Evolutionary conservation across 805 yeast genomes (phyloP), one percentile per base, ranked within the genome.

Genomic region (Candida suzukii): DNA sequence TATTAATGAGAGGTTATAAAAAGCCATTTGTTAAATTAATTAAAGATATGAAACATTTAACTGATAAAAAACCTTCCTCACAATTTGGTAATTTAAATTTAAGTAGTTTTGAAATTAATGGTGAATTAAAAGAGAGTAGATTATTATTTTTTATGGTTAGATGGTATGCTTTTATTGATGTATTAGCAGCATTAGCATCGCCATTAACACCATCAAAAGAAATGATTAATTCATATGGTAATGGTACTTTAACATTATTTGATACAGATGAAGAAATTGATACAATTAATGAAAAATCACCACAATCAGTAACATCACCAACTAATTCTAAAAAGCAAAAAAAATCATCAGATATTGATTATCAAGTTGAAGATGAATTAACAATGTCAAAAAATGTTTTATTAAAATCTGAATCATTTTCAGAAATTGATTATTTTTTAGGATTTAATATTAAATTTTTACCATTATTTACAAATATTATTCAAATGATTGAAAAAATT

Each of bases 151-250:
- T 83, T 49, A 61, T 83, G 35, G 64, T 73, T 47, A 60, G 88
- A 39, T 80, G 88, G 86, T 82, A 78, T 53, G 79, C 78, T 0
- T 83, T 80, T 51, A 61, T 80, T 27, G 88, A 81, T 50, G 74
- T 80, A 3, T 65, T 83, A 18, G 82, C 86, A 0, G 71, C 77
- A 1, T 61, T 83, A 20, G 74, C 85, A 1, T 71, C 86, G 0
- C 71, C 83, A 3, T 43, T 58, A 32, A 53, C 53, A 21, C 63
- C 67, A 27, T 36, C 61, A 4, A 37, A 40, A 1, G 52, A 46
- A 2, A 63, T 60, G 21, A 13, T 60, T 11, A 22, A 41, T 3
- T 33, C 36, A 20, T 45, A 30, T 35, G 30, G 41, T 40, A 51
- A 48, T 24, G 29, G 24, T 5, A n/a, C 16, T 3, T 21, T 33